Evolutionary conservation across 2,329 filamentous ascomycete species (phyloP), one percentile per base, ranked within the genome.

Genomic region (Phialocephala subalpina): DNA sequence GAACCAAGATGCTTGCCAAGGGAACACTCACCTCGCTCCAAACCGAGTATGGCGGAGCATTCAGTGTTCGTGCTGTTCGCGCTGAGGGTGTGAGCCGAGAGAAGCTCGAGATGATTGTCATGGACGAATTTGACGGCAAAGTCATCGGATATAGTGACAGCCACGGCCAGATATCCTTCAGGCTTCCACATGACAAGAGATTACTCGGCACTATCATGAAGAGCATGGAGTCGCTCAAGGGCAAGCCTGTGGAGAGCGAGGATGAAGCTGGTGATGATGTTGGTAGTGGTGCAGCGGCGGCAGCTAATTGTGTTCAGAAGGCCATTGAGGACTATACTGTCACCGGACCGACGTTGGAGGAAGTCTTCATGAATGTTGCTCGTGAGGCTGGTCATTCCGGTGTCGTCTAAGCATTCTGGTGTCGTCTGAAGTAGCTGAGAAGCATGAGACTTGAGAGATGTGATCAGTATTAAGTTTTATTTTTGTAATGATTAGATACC

Each of bases 1-100:
- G 73, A 1, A 74, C 72, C 5, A 72, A 67, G 27, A 73, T 79
- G 67, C 72, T 79, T 1, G 77, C 76, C 3, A 69, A 68, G 1
- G 76, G 74, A 18, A 74, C 70, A 3, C 61, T 74, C 1, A 33
- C 64, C 11, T 58, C 56, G 5, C 61, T 74, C 0, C 73, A 74
- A 45, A 69, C 66, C 33, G 40, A 16, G 2, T 67, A 74, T 45
- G 71, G 72, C 2, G 70, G 68, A 18, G 64, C 67, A 18, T 74
- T 62, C 47, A 65, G 55, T 62, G 45, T 73, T 6, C 62, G 69
- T 1, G 72, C 73, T 42, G 67, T 73, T 3, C 35, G 70, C 3
- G 60, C 27, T 3, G 47, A 40, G 0, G 66, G 55, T 12, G 47
- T 65, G 14, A 33, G 52, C 14, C 42, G 40, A n/a, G 60, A 57